Percentiles rank a stretch among this genome's conserved stretches.
Conservation (phyloP, 225 moss, liverwort and hornwort genomes). For the Physcomitrium patens region DNA sequence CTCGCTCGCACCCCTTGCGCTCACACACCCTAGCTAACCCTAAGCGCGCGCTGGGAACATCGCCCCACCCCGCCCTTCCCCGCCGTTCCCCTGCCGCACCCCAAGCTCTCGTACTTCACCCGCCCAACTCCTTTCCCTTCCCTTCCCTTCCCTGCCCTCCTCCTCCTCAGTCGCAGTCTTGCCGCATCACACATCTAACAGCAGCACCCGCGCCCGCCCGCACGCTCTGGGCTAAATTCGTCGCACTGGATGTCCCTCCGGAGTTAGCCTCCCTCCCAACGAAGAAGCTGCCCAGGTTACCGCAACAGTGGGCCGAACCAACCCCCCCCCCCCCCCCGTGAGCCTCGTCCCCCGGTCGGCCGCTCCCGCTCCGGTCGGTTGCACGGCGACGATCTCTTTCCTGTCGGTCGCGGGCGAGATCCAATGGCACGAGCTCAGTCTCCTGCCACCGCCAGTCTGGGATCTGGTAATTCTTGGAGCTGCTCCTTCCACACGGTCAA, state of each 20-base stretch:
- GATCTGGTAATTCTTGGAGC: neutral
- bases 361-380: neutral
- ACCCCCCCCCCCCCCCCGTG: neutral
- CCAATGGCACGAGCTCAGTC: neutral
- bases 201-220: no score
- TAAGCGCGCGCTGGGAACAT: slow-evolving; percentile 44
- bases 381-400: slow-evolving; percentile 29
- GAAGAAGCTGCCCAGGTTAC: neutral
- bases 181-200: no score
- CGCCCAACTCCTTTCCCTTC: neutral
- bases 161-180: no score
- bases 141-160: neutral
- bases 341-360: neutral
- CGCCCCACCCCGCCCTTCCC: slow-evolving; percentile 38
- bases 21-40: slow-evolving; percentile 33
- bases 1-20: slow-evolving; percentile 44
- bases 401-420: neutral
- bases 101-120: neutral
- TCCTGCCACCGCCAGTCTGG: neutral
- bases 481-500: no score
- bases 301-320: neutral
- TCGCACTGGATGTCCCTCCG: no score
- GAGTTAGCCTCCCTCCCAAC: no score
- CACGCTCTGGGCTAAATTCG: no score
- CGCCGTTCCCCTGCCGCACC: slow-evolving; percentile 4